These are phyloP conservation scores for Coprinellus micaceus DNA, from an alignment of 768 basidiomycete species.

Conservation along the genomic window DNA sequence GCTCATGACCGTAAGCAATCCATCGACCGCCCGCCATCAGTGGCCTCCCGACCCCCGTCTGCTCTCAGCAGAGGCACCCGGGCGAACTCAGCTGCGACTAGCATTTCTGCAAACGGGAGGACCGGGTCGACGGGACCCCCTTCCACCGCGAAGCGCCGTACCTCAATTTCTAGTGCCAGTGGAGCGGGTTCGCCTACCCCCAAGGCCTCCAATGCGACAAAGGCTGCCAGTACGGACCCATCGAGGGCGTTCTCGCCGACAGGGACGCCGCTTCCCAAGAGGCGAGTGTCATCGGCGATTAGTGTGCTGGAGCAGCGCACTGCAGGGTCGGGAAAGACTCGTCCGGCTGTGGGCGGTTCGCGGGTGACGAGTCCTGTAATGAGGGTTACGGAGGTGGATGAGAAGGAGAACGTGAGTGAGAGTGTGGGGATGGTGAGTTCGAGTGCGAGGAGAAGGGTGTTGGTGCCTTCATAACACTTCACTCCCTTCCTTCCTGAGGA, in stretches of 20 bases:
- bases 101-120: conserved; percentile 1
- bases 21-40: conserved; percentile 30
- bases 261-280: conserved; percentile 30
- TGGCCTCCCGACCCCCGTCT: conserved; percentile 37
- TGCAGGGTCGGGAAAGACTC: background rate
- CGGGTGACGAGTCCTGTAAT: conserved; percentile 32
- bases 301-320: conserved; percentile 10
- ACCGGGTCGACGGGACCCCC: conserved; percentile 52
- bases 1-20: conserved; percentile 36
- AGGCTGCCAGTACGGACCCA: conserved; percentile 34
- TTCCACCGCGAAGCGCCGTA: conserved; percentile 27
- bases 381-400: conserved; percentile 43
- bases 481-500: conserved; percentile 4
- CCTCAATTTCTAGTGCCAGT: conserved; percentile 27
- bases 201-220: conserved; percentile 15
- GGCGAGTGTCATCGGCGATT: conserved; percentile 30
- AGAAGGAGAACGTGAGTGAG: conserved; percentile 56
- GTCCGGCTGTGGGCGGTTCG: background rate
- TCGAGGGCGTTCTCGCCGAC: conserved; percentile 24
- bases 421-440: conserved; percentile 1
- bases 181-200: conserved; percentile 38
- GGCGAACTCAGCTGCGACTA: conserved; percentile 19
- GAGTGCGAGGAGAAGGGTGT: conserved; percentile 25
- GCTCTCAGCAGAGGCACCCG: conserved; percentile 21
- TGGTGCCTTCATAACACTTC: conserved; percentile 8